Percentiles rank a stretch among this genome's conserved stretches.
Evolutionary conservation across 129 eudicot genomes (phyloP).

Genomic region (Helichrysum umbraculigerum): DNA sequence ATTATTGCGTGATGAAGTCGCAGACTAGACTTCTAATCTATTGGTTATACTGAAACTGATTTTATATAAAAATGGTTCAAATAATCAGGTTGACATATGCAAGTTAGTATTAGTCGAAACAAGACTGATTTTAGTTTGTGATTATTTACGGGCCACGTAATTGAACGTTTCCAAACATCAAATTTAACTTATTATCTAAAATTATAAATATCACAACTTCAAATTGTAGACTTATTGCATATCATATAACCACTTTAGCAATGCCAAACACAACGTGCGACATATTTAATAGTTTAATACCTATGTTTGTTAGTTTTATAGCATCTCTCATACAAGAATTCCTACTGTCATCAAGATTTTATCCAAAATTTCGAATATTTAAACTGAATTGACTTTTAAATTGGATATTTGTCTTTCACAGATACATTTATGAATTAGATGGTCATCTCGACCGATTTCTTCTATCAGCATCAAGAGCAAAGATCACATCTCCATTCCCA

Average conservation of each 20-base stretch:
- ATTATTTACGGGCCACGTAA: too few relatives aligned
- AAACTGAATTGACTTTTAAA: background rate
- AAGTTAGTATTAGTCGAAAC: too few relatives aligned
- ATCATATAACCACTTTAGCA: background rate
- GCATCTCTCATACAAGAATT: background rate
- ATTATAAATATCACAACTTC: background rate
- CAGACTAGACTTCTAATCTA: background rate
- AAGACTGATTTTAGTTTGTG: too few relatives aligned
- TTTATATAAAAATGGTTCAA: background rate
- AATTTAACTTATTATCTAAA: background rate
- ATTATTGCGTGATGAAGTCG: background rate
- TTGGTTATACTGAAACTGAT: background rate
- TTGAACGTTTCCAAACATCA: background rate
- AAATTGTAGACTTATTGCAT: background rate
- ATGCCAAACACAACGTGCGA: background rate
- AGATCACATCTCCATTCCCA: conserved; percentile 63
- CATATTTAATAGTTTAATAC: background rate
- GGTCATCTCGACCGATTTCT: conserved; percentile 82
- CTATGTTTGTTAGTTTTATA: background rate
- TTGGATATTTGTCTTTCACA: conserved; percentile 19
- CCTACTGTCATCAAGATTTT: background rate
- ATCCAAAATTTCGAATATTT: conserved; percentile 8
- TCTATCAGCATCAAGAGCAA: conserved; percentile 74
- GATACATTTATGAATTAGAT: conserved; percentile 83
- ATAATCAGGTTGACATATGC: background rate